Base-by-base conservation (phyloP, 768 basidiomycete species). In the Pulveroboletus sp. region DNA sequence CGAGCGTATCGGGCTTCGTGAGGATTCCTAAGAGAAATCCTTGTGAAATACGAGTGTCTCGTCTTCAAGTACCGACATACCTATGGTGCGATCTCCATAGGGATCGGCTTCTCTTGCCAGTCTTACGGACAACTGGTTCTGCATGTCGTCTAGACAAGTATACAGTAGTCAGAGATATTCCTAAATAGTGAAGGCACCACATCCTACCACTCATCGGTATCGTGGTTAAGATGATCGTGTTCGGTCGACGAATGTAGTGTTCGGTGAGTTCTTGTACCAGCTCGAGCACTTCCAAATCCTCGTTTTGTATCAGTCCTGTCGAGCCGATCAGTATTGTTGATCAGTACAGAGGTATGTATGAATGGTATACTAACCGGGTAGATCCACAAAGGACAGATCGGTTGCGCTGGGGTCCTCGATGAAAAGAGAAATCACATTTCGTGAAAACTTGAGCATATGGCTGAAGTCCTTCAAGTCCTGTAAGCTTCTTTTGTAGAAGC, bases 1-100 rank as follows among this genome's bases (percentile, higher is more conserved):
- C 60, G 1, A 89, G 63, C 5, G 64, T 71, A 54, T 89, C 87
- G 0, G 84, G 81, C 56, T 89, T 88, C 0, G 86, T 89, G 9
- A 87, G 71, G 1, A 89, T 76, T 6, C 82, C 85, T 87, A 53
- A 1, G 8, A 26, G 5, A 26, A 18, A 39, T 4, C 7, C 21
- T 8, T 31, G 17, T 52, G 6, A 57, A 36, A 35, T 0, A 14
- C 11, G 14, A 8, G 14, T 8, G 6, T 8, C 33, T n/a, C 32
- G 31, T 6, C n/a, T 6, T n/a, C 18, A 45, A 14, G 17, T 11
- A 26, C 17, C 1, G 15, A 47, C 63, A 17, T 45, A 79, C 86
- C 86, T 49, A 87, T 84, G 0, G 82, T 89, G 1, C 86, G 73
- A 32, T 71, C 64, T 3, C 83, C 82, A 0, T 67, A 50, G 0